Base-by-base conservation (phyloP, 768 basidiomycete genomes). In the Panus rudis region DNA sequence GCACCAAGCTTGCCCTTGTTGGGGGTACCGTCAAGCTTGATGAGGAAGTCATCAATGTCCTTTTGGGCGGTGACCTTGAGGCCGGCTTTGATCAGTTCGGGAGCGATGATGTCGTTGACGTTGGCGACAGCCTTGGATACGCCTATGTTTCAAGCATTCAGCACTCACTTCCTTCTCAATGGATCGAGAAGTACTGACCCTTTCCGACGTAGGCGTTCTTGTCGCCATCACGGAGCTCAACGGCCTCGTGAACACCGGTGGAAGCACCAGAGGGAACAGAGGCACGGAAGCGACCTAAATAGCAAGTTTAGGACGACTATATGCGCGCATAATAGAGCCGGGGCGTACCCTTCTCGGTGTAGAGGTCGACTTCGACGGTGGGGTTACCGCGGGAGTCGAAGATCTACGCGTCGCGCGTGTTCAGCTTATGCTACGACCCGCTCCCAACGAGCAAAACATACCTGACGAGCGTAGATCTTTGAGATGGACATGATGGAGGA, bases 1-100 rank as follows among this genome's bases (percentile, higher is more conserved):
- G 96, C 96, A 57, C 96, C 96, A 60, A 97, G 84, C 66, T 94
- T 94, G 66, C 92, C 93, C 79, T 99, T 99, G 85, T 99, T 99
- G 49, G 90, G 71, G 49, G 92, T 92, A 43, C 91, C 92, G 61
- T 99, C 96, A 57, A 90, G 81, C 72, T 96, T 92, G 81, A 97
- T 94, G 64, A 99, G 76, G 72, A 98, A 84, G 66, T 96, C 87
- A 60, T 99, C 96, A 58, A 99, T 79, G 54, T 94, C 90, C 68
- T 90, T 92, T 68, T 99, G 96, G 45, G 82, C 65, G 49, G 87
- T 90, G 62, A 93, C 92, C 33, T 75, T 72, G 64, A 98, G 72
- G 46, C 76, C 80, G 37, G 90, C 75, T 60, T 88, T 71, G 76
- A 96, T 81, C 54, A 99, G 75, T 52, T 73, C 86, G 49, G 92